A percentile compares a stretch with the other conserved stretches of the same genome.
phyloP scores from a whole-genome alignment of 2,329 filamentous ascomycete genomes.

The Cercospora sp. region DNA sequence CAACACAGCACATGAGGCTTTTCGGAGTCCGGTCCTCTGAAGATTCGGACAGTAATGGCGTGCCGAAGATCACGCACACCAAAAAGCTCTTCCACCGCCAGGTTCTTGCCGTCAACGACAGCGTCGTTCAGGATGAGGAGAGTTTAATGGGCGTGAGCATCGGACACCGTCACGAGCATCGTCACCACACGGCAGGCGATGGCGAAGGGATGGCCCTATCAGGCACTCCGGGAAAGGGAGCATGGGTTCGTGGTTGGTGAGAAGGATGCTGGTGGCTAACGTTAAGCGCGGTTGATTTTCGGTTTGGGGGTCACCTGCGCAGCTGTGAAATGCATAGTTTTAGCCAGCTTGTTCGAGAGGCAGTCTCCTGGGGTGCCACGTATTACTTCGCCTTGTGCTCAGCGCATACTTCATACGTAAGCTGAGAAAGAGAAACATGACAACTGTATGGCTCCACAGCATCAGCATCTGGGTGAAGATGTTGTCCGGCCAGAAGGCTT shows the following conservation, averaged over 20 bases:
- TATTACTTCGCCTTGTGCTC: not conserved
- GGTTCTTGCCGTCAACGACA: constrained; percentile 57
- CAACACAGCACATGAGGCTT: constrained; percentile 59
- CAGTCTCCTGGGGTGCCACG: not conserved
- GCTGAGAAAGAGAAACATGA: not conserved
- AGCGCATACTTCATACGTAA: not conserved
- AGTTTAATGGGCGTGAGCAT: constrained; percentile 29
- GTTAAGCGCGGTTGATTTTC: constrained; percentile 20
- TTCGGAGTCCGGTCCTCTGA: constrained; percentile 42
- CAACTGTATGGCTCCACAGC: not conserved
- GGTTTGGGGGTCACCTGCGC: not conserved
- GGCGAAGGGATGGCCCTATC: constrained; percentile 19
- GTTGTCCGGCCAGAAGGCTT: not conserved
- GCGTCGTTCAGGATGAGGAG: constrained; percentile 53
- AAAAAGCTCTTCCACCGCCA: constrained; percentile 59
- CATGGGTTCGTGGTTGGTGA: constrained; percentile 11
- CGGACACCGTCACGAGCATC: constrained; percentile 16
- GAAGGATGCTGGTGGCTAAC: constrained; percentile 14
- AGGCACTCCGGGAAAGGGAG: constrained; percentile 27
- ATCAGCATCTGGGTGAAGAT: not conserved
- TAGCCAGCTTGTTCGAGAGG: not conserved
- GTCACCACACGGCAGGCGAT: constrained; percentile 5
- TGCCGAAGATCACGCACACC: constrained; percentile 24
- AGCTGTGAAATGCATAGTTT: not conserved
- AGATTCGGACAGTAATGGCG: not conserved